Conservation (phyloP, 2,329 filamentous ascomycete genomes). For the Diaporthe helianthi region DNA sequence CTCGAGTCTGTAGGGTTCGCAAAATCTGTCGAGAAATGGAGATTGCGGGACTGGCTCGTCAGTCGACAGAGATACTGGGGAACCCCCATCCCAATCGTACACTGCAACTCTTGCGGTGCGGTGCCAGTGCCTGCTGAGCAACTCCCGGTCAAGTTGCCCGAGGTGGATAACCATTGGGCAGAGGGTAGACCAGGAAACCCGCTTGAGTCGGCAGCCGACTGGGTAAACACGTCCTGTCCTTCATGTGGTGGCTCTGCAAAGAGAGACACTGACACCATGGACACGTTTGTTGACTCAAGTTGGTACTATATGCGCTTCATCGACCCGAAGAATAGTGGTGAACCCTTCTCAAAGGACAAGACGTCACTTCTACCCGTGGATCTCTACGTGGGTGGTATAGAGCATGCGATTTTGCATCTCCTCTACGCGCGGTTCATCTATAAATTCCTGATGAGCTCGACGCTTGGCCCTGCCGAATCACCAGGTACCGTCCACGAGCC, state of each 20-base stretch:
- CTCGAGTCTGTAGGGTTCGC: constrained; percentile 65
- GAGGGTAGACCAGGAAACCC: constrained; percentile 78
- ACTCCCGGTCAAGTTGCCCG: constrained; percentile 78
- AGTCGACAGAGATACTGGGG: constrained; percentile 95
- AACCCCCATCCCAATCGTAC: constrained; percentile 85
- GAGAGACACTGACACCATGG: constrained; percentile 93
- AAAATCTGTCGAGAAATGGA: constrained; percentile 74
- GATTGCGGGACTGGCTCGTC: constrained; percentile 86
- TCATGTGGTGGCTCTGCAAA: constrained; percentile 73
- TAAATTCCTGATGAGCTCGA: constrained; percentile 75
- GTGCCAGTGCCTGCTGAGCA: constrained; percentile 80
- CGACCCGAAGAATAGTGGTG: constrained; percentile 69
- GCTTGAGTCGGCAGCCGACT: constrained; percentile 73
- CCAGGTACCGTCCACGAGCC: constrained; percentile 66
- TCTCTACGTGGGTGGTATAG: constrained; percentile 87
- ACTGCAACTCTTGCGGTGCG: constrained; percentile 77
- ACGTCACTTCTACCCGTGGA: constrained; percentile 75
- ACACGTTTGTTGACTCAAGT: constrained; percentile 93
- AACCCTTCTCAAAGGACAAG: constrained; percentile 67
- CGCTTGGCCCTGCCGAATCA: constrained; percentile 52
- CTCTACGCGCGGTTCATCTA: constrained; percentile 91
- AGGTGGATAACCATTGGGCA: constrained; percentile 72
- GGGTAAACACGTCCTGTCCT: constrained; percentile 79
- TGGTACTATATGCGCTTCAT: constrained; percentile 90
- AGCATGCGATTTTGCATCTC: constrained; percentile 89